Percentiles rank a stretch among this genome's conserved stretches.
Conservation (phyloP, 176 grass and related monocot species). For the Tillandsia fasciculata region DNA sequence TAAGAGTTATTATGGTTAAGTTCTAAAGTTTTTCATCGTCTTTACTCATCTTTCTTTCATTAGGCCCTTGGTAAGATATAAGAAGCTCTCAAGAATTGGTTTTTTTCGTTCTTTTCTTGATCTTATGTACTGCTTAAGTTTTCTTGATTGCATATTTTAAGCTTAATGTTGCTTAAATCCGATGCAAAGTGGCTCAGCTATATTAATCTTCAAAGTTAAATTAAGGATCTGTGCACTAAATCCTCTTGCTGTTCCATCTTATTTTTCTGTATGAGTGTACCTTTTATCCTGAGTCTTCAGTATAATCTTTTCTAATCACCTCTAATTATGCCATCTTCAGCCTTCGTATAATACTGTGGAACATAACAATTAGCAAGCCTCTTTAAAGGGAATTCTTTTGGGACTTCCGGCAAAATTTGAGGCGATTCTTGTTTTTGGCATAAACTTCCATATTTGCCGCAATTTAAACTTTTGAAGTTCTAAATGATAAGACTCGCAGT, state of each 20-base stretch:
- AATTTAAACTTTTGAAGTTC: too few species aligned
- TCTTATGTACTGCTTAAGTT: not conserved
- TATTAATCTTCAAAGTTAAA: too few species aligned
- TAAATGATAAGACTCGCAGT: too few species aligned
- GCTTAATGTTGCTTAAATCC: not conserved
- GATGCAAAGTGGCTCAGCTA: not conserved
- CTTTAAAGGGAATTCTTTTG: slow-evolving; percentile 1
- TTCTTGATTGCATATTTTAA: not conserved
- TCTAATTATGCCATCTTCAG: too few species aligned
- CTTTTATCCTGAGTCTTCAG: not conserved
- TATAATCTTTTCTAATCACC: too few species aligned
- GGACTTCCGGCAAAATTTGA: too few species aligned
- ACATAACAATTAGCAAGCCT: slow-evolving; percentile 8
- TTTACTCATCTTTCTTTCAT: not conserved
- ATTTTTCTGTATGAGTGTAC: not conserved
- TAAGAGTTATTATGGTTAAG: not conserved
- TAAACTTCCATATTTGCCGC: too few species aligned
- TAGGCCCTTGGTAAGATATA: not conserved
- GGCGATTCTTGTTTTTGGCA: too few species aligned
- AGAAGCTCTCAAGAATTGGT: not conserved
- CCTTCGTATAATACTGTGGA: not conserved
- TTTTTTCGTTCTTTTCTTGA: not conserved
- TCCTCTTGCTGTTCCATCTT: not conserved
- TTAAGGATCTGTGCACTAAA: too few species aligned
- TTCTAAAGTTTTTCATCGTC: not conserved